Evolutionary conservation across 2,329 filamentous ascomycete genomes (phyloP).

Genomic region (Talaromyces sp.): DNA sequence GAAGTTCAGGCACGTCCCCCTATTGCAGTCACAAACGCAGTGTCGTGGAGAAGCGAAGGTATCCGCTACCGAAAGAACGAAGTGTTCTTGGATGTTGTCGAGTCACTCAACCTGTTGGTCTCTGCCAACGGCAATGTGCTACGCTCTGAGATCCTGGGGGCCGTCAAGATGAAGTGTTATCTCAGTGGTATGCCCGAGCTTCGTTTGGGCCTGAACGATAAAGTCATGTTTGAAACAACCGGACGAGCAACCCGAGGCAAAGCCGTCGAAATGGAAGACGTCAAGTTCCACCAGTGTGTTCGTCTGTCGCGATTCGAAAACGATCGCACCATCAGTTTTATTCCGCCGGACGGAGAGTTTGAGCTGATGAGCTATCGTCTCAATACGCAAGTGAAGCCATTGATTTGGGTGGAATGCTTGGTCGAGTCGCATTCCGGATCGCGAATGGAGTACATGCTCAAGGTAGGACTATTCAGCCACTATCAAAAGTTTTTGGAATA

Average conservation of each 20-base stretch:
- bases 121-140: conserved; percentile 92
- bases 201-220: conserved; percentile 91
- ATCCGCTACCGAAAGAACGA: conserved; percentile 99
- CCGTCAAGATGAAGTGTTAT: conserved; percentile 99
- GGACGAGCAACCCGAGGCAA: conserved; percentile 91
- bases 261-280: conserved; percentile 98
- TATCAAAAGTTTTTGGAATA: not conserved
- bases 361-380: conserved; percentile 98
- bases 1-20: conserved; percentile 93
- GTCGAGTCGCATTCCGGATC: conserved; percentile 94
- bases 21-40: conserved; percentile 96
- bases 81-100: conserved; percentile 95
- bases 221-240: conserved; percentile 99
- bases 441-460: conserved; percentile 98
- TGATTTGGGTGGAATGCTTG: conserved; percentile 98
- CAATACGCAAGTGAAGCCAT: conserved; percentile 95
- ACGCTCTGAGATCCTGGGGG: conserved; percentile 90
- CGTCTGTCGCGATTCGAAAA: conserved; percentile 95
- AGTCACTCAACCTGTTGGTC: conserved; percentile 92
- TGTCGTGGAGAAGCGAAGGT: conserved; percentile 95
- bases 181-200: conserved; percentile 97
- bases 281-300: conserved; percentile 99
- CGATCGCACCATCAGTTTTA: conserved; percentile 97
- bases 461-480: conserved; percentile 44
- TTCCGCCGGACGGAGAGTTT: conserved; percentile 96